Conservation (phyloP, 352 stramenopile species). For the Globisporangium camurandrum region DNA sequence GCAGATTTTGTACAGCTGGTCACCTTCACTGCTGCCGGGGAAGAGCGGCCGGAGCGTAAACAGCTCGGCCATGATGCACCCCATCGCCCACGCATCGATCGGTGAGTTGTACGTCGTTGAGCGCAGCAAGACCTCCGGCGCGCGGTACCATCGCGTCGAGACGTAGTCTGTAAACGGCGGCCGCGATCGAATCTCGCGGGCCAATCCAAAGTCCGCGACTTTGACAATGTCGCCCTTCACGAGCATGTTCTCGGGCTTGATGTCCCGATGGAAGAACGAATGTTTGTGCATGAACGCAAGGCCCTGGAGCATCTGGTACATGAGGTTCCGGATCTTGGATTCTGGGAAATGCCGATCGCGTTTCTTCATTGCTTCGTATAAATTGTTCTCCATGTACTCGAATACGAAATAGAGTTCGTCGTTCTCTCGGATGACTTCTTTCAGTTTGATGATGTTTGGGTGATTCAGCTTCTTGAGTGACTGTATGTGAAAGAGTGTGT, state of each 20-base stretch:
- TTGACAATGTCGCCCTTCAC: slow-evolving; percentile 94
- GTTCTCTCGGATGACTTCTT: slow-evolving; percentile 97
- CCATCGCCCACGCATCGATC: slow-evolving; percentile 97
- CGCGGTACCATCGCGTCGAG: slow-evolving; percentile 97
- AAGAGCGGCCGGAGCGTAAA: slow-evolving; percentile 96
- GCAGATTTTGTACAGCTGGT: slow-evolving; percentile 98
- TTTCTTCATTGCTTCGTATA: slow-evolving; percentile 97
- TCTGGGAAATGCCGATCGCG: slow-evolving; percentile 86
- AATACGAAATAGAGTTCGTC: slow-evolving; percentile 98
- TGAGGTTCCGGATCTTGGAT: slow-evolving; percentile 94
- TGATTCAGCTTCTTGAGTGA: slow-evolving; percentile 94
- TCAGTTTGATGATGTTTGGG: slow-evolving; percentile 97
- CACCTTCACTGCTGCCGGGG: slow-evolving; percentile 93
- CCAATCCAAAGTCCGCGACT: slow-evolving; percentile 98
- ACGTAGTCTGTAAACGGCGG: slow-evolving; percentile 98
- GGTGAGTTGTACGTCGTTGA: slow-evolving; percentile 94
- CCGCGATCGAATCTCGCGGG: slow-evolving; percentile 87
- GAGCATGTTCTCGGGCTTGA: slow-evolving; percentile 98
- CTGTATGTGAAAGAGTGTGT: slow-evolving; percentile 19
- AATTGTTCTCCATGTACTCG: slow-evolving; percentile 98
- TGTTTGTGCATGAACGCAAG: slow-evolving; percentile 98
- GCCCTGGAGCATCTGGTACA: slow-evolving; percentile 96
- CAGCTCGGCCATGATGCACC: slow-evolving; percentile 98
- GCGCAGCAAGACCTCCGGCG: slow-evolving; percentile 94
- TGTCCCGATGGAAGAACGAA: slow-evolving; percentile 98